Percentiles rank a stretch among this genome's conserved stretches.
phyloP scores from a whole-genome alignment of 2,329 filamentous ascomycete species.

The Phialophora tarda region DNA sequence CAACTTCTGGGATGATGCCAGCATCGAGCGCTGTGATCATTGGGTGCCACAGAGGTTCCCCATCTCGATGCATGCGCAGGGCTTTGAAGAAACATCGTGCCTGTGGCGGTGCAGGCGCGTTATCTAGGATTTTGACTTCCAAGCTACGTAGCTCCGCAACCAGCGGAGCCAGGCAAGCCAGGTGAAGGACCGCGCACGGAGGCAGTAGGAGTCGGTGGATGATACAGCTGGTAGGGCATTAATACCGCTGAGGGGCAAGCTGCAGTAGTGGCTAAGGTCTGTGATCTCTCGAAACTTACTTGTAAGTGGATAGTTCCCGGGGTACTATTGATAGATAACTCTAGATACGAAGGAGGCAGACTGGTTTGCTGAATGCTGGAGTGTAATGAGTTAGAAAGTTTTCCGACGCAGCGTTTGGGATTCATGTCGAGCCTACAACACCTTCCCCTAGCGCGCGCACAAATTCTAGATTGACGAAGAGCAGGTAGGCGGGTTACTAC shows the following conservation, averaged over 20 bases:
- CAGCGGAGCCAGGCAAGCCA: too few relatives aligned
- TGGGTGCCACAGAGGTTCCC: conserved; percentile 27
- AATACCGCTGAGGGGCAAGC: not conserved
- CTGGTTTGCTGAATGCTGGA: too few relatives aligned
- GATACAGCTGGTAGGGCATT: not conserved
- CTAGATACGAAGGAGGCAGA: not conserved
- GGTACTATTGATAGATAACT: not conserved
- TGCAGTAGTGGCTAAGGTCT: not conserved
- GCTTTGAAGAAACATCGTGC: not conserved
- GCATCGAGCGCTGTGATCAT: conserved; percentile 11
- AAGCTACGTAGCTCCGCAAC: not conserved
- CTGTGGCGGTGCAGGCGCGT: conserved; percentile 24
- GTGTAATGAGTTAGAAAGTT: too few relatives aligned
- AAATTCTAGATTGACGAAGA: rapidly evolving
- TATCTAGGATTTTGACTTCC: not conserved
- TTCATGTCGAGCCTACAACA: not conserved
- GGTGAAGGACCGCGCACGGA: not conserved
- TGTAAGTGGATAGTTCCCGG: not conserved
- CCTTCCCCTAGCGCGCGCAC: too few relatives aligned
- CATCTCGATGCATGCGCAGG: not conserved
- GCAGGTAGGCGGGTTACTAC: rapidly evolving
- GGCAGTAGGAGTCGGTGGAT: not conserved
- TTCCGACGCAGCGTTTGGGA: not conserved
- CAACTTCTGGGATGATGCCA: conserved; percentile 15
- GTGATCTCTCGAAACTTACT: not conserved